Evolutionary conservation across 106 monocot species (phyloP).

Genomic region (Xerophyta viscosa): DNA sequence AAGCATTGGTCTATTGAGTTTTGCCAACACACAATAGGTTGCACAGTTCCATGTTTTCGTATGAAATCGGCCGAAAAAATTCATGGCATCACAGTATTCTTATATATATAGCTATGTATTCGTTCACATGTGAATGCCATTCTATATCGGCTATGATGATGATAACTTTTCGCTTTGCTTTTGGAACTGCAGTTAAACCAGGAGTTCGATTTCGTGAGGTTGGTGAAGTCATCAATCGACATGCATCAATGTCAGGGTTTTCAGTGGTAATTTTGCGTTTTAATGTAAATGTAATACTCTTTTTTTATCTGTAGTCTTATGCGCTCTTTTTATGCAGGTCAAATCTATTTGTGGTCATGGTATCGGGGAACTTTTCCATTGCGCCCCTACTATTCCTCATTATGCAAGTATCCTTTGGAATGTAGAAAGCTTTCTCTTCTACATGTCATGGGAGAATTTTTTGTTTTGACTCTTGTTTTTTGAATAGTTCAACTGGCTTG

Average conservation of each 20-base stretch:
- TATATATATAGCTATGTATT: too few species aligned
- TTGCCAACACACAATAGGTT: too few species aligned
- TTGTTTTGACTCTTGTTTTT: too few species aligned
- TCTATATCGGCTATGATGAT: too few species aligned
- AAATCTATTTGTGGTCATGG: conserved; percentile 99
- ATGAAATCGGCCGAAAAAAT: too few species aligned
- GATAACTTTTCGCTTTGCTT: too few species aligned
- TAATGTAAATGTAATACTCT: neutral
- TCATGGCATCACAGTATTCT: too few species aligned
- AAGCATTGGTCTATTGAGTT: too few species aligned
- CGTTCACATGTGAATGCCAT: too few species aligned
- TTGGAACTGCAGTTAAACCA: conserved; percentile 68
- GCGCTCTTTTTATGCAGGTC: conserved; percentile 40
- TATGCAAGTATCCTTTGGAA: conserved; percentile 80
- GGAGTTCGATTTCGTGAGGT: conserved; percentile 98
- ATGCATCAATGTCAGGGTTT: conserved; percentile 86
- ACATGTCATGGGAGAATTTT: too few species aligned
- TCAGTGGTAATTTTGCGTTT: conserved; percentile 67
- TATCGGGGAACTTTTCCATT: conserved; percentile 97
- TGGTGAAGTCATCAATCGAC: conserved; percentile 92
- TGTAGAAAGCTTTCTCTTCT: neutral
- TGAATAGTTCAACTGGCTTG: too few species aligned
- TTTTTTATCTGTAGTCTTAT: neutral
- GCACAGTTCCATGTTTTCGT: too few species aligned
- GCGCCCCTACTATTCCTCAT: conserved; percentile 98